Evolutionary conservation across 495 filamentous ascomycete genomes (phyloP).

Genomic region (Talaromyces stipitatus): DNA sequence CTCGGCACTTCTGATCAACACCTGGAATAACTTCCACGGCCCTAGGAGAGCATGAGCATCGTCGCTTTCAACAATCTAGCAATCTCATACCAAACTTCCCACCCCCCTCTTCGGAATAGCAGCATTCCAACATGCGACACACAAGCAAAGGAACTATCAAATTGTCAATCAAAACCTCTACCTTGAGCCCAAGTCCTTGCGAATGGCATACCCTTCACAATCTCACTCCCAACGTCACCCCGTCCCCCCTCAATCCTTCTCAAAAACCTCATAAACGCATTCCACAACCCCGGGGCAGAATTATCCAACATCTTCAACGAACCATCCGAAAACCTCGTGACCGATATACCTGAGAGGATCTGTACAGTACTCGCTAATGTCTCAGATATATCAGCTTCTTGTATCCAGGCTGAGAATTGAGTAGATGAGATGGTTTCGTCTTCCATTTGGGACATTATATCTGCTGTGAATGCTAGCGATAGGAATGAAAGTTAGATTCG

Average conservation of each 20-base stretch:
- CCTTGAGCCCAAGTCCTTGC: not conserved
- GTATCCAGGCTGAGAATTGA: not conserved
- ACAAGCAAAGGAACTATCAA: not conserved
- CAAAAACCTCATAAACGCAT: conserved; percentile 15
- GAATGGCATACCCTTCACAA: not conserved
- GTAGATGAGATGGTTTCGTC: not conserved
- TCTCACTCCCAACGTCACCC: not conserved
- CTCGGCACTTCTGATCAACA: not conserved
- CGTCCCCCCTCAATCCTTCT: not conserved
- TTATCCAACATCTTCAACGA: conserved; percentile 21
- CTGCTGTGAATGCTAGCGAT: conserved; percentile 1
- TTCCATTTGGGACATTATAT: not conserved
- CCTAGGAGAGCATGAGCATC: not conserved
- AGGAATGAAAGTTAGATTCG: not conserved
- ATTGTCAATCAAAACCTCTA: not conserved
- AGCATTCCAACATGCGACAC: not conserved
- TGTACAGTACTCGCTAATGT: not conserved
- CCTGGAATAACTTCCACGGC: not conserved
- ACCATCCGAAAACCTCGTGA: not conserved
- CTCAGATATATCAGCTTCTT: not conserved
- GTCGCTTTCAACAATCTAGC: not conserved
- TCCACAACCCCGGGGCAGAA: conserved; percentile 29
- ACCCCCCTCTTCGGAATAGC: not conserved
- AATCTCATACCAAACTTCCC: not conserved
- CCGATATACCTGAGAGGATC: not conserved